Evolutionary conservation across 805 yeast genomes (phyloP), one percentile per base, ranked within the genome.

Genomic region (Lipomyces spencermartinsiae): DNA sequence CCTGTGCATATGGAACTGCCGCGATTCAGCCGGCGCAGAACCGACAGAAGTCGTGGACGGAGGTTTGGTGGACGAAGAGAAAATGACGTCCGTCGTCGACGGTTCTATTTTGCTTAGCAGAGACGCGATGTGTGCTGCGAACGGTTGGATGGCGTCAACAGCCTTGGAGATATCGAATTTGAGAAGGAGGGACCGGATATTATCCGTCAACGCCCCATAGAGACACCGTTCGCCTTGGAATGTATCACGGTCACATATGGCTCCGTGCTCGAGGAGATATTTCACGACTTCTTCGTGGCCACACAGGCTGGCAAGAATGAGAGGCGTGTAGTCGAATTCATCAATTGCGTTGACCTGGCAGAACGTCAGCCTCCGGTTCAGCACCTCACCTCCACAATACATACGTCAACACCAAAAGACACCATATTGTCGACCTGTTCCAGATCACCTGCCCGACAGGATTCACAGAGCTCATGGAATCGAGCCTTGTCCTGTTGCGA

Each of bases 201-300:
- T 76, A 74, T 89, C 92, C 19, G 84, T 91, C 65, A 91, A 78
- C 0, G 96, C 95, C 1, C 93, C 95, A 74, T 91, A 90, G 1
- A 90, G 82, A 71, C 94, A 90, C 57, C 90, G 82, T 12, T 89
- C 91, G 1, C 96, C 95, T 76, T 90, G 91, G 74, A 87, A 87
- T n/a, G 93, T 88, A 75, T 90, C 94, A 74, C 92, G 82, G 76
- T 89, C 93, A 76, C 94, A 90, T 7, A 87, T 82, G 0, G 95
- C 92, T 7, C 97, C 97, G 58, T 86, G 78, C 58, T 84, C 82
- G 9, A 91, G 79, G 29, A 91, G 78, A 60, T 87, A 76, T 63
- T 80, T 81, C n/a, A 91, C 95, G 4, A 91, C 82, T 7, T 31
- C 43, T 34, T 63, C 68, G 55, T 69, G 72, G 35, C 72, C 72